These are phyloP conservation scores for Xylaria sp. DNA, from an alignment of 2,329 filamentous ascomycete genomes.

Conservation along the genomic window DNA sequence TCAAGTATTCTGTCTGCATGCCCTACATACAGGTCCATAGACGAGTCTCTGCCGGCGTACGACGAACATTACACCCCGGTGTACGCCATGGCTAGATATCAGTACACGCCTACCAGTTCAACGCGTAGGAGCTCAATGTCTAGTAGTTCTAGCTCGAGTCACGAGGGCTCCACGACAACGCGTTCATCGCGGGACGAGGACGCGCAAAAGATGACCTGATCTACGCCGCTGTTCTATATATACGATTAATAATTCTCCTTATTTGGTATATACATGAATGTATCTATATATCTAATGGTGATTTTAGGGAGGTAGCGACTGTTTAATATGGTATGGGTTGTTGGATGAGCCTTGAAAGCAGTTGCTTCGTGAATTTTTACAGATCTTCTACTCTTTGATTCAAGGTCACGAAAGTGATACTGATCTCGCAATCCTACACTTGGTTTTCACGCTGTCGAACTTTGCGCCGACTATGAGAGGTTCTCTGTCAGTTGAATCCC, in stretches of 20 bases:
- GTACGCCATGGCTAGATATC: conserved; percentile 41
- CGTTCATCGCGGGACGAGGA: conserved; percentile 28
- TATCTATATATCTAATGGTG: neutral
- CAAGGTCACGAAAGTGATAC: too few relatives aligned
- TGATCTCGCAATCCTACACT: too few relatives aligned
- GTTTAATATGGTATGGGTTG: too few relatives aligned
- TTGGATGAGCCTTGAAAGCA: too few relatives aligned
- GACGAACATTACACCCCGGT: conserved; percentile 33
- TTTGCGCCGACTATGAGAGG: too few relatives aligned
- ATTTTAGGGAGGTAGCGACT: neutral
- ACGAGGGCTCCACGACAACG: conserved; percentile 15
- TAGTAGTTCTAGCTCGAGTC: conserved; percentile 9
- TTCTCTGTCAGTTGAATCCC: too few relatives aligned
- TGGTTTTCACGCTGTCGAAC: too few relatives aligned
- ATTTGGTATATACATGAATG: conserved; percentile 4
- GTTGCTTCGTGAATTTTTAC: too few relatives aligned
- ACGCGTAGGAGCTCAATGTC: conserved; percentile 2
- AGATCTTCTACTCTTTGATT: too few relatives aligned
- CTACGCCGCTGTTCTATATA: neutral
- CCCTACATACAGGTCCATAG: conserved; percentile 32
- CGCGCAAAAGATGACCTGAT: conserved; percentile 25
- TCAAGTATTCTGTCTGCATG: conserved; percentile 30
- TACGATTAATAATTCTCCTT: conserved; percentile 2
- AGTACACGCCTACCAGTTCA: conserved; percentile 31
- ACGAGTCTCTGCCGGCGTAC: conserved; percentile 41